A percentile compares a stretch with the other conserved stretches of the same genome.
phyloP scores from a whole-genome alignment of 441 rosid species.

The Pelargonium citronellum region DNA sequence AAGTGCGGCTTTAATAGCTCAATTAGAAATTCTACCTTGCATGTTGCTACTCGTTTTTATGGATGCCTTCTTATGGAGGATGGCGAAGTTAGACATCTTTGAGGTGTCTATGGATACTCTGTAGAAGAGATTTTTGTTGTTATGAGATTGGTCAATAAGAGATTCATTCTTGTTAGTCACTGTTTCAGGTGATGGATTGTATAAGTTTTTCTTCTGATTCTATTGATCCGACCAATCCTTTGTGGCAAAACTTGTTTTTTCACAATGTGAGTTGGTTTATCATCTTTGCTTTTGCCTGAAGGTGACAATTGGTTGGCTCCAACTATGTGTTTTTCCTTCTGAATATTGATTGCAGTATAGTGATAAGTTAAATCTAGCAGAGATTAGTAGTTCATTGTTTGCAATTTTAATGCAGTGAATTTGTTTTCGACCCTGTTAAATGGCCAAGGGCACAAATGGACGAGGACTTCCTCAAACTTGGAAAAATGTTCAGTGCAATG shows the following conservation, averaged over 20 bases:
- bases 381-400: constrained; percentile 7
- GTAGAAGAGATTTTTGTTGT: not conserved
- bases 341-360: not conserved
- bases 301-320: too few species aligned
- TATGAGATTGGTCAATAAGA: too few species aligned
- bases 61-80: not conserved
- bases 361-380: not conserved
- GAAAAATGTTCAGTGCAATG: constrained; percentile 47
- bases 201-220: not conserved
- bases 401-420: constrained; percentile 57
- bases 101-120: not conserved
- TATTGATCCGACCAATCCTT: too few species aligned
- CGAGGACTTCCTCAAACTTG: constrained; percentile 57
- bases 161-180: not conserved
- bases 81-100: not conserved
- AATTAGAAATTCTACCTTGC: not conserved
- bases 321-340: too few species aligned
- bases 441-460: constrained; percentile 79
- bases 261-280: not conserved
- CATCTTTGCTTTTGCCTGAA: not conserved
- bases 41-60: not conserved
- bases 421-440: constrained; percentile 60
- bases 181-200: not conserved
- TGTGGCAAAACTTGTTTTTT: too few species aligned
- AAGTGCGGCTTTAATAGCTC: not conserved